Evolutionary conservation across 257 asterid species (phyloP), one percentile per base, ranked within the genome.

Genomic region (Solanum tacnaense): DNA sequence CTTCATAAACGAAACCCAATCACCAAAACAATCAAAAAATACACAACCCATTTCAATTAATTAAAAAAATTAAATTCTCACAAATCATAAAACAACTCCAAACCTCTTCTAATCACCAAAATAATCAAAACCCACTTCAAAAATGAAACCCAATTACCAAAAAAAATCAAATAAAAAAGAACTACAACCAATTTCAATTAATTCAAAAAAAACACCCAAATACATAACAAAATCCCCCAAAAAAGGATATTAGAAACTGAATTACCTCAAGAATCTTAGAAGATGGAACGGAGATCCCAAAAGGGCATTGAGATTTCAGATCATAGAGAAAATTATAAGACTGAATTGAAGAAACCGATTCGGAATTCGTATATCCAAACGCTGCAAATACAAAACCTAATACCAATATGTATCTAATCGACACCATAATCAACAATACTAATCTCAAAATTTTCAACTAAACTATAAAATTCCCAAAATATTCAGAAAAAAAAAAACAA

Each of bases 401-500:
- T 46, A 86, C 72, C 34, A 71, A 78, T 65, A 85, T 72, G 70
- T 46, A 86, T 86, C 70, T 86, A 68, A 86, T 86, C 49, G 83
- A 56, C 35, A 86, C 12, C 87, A 85, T 70, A 49, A 81, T 70
- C 60, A 67, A 85, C 15, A 68, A n/a, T 85, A 49, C 41, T 46
- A 49, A n/a, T 81, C 56, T 49, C 86, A n/a, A 35, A 58, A 5
- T 81, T 46, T 81, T 81, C 67, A 44, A 12, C 86, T 10, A 82
- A 74, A 29, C 27, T 27, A 68, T 68, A 7, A 15, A 46, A 78
- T 0, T 41, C 1, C 46, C 46, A 41, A 72, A 18, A 32, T 16
- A 0, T 16, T 7, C 12, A 72, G 11, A 73, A 23, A 81, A 44
- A 79, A 44, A 76, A n/a, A 25, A 12, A 2, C 0, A 78, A 76